Conservation (phyloP, 2,329 filamentous ascomycete species). For the Diaporthe aspalathi region DNA sequence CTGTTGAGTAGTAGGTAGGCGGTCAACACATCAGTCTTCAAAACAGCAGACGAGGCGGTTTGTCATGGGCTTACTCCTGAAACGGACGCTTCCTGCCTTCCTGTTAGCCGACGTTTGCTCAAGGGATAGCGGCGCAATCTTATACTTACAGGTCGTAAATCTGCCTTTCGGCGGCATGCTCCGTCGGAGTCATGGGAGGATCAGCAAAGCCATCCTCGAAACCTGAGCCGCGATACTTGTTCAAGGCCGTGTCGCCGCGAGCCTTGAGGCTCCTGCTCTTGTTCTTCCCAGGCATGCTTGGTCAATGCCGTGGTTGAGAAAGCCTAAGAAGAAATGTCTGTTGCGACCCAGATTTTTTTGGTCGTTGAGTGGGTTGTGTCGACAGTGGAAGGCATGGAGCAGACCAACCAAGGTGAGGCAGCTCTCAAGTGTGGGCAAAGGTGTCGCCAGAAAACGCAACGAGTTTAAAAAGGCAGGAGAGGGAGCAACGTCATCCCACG, state of each 20-base stretch:
- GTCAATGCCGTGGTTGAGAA: neutral
- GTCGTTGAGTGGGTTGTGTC: neutral
- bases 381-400: neutral
- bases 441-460: neutral
- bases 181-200: constrained; percentile 77
- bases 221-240: constrained; percentile 66
- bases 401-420: neutral
- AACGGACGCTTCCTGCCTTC: constrained; percentile 62
- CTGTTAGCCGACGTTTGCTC: constrained; percentile 40
- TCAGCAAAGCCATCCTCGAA: constrained; percentile 88
- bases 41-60: no score
- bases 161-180: constrained; percentile 72
- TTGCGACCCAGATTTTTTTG: neutral
- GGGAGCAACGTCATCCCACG: neutral
- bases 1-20: constrained; percentile 52
- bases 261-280: constrained; percentile 43
- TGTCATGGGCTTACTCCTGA: constrained; percentile 58
- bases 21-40: constrained; percentile 21
- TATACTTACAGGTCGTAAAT: constrained; percentile 74
- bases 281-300: constrained; percentile 36
- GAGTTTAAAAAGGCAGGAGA: neutral
- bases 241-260: constrained; percentile 55
- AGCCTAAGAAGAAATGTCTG: neutral
- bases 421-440: neutral
- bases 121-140: neutral